These are phyloP conservation scores for Claviceps digitariae DNA, from an alignment of 2,329 filamentous ascomycete genomes.

Conservation along the genomic window DNA sequence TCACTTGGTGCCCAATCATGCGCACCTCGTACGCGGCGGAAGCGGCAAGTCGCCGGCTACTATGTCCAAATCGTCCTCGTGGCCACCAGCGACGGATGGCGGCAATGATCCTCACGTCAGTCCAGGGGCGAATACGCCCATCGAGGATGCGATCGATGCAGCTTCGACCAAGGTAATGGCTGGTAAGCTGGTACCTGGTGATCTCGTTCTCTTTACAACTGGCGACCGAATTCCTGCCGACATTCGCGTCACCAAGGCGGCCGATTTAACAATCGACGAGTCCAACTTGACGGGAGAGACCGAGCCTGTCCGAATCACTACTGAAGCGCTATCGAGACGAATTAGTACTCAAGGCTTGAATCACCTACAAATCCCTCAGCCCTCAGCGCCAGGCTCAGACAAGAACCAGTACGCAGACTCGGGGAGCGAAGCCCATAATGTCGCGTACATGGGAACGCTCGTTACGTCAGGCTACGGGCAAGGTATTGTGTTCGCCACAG, in stretches of 20 bases:
- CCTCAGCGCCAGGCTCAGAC: conserved; percentile 30
- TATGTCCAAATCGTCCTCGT: conserved; percentile 26
- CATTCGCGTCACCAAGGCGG: conserved; percentile 80
- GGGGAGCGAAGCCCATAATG: conserved; percentile 68
- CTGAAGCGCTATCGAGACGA: conserved; percentile 37
- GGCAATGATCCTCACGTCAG: conserved; percentile 28
- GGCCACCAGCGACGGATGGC: conserved; percentile 33
- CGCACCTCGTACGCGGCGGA: conserved; percentile 70
- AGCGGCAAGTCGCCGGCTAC: conserved; percentile 19
- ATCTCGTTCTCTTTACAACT: conserved; percentile 86
- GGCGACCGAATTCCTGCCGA: conserved; percentile 95
- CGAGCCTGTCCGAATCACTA: conserved; percentile 71
- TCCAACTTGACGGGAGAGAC: conserved; percentile 97
- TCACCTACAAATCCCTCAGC: conserved; percentile 15
- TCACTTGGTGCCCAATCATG: conserved; percentile 86
- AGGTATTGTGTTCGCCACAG: conserved; percentile 94
- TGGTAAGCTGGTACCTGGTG: conserved; percentile 75
- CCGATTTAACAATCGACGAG: conserved; percentile 86
- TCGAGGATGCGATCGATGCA: conserved; percentile 52
- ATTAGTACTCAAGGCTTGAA: conserved; percentile 15
- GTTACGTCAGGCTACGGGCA: conserved; percentile 92
- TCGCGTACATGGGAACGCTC: conserved; percentile 95
- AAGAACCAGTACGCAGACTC: conserved; percentile 43
- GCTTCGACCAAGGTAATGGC: conserved; percentile 78
- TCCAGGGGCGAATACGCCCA: conserved; percentile 42